Evolutionary conservation across 768 basidiomycete genomes (phyloP), one percentile per base, ranked within the genome.

Genomic region (Clavaria fumosa): DNA sequence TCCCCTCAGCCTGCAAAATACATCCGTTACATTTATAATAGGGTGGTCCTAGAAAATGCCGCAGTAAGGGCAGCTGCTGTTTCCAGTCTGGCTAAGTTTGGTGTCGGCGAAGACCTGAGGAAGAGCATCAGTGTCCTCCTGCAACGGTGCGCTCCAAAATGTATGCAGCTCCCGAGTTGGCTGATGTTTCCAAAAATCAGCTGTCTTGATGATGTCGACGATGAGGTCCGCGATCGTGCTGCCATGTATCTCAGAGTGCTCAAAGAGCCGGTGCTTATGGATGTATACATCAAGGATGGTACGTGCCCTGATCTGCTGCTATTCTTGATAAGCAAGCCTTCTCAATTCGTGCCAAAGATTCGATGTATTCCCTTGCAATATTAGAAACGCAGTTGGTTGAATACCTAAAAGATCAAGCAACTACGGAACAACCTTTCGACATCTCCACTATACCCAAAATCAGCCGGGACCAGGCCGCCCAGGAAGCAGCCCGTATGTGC

Each of bases 11-110:
- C 95, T 7, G 80, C 88, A 36, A 97, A 96, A 61, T 99, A 93
- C 55, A 99, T 99, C 54, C 83, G 95, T 31, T 97, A 91, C 66
- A 99, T 99, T 53, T 99, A 99, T 62, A 99, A 99, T 61, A 89
- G 95, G 20, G 95, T 99, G 17, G 90, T 99, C 11, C 63, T 99
- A 49, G 95, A 99, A 60, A 99, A 97, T 49, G 89, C 95, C 4
- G 90, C 91, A 32, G 95, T 99, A 35, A 70, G 95, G 44, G 93
- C 95, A 14, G 95, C 95, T 1, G 95, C 95, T 17, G 93, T 99
- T 7, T 67, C 86, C 14, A 86, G 82, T 49, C 61, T 99, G 54
- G 95, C 89, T 37, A 97, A 97, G 62, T 97, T 99, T 47, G 95
- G 95, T 39, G 78, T 95, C 35, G 79, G 85, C 11, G 59, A 69